Evolutionary conservation across 2,329 filamentous ascomycete genomes (phyloP), one percentile per base, ranked within the genome.

Genomic region (Paecilomyces formosus): DNA sequence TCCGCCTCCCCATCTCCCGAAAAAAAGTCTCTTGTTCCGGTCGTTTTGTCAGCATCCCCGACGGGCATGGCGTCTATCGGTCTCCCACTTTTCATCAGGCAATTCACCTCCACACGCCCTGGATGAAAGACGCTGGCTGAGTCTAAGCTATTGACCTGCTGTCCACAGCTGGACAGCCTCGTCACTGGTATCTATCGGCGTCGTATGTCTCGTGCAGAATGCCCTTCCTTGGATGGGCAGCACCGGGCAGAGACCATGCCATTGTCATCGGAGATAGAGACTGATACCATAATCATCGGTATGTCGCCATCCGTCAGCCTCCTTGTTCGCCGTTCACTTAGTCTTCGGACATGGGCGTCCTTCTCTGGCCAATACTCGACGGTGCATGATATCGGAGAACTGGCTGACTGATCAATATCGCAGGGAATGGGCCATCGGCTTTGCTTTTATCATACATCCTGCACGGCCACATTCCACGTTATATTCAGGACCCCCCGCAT

Each of bases 361-460:
- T 54, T 56, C 53, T 51, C 51, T 55, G 58, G 54, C 58, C 59
- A 61, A 62, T 61, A 31, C 26, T 31, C 26, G 15, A 31, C 13
- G 15, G 22, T 12, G 2, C 28, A 18, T 54, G 51, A 26, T 53
- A 7, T 3, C 15, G 28, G 21, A 13, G 39, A 45, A 45, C 39
- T 12, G 39, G n/a, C 39, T 45, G n/a, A 45, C 39, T 45, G 39
- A 45, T 18, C 35, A 45, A 45, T 6, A 22, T 58, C 51, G 55
- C 62, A 85, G 84, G 84, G 66, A 85, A 84, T 68, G 84, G 84
- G 58, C 84, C 84, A 53, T 83, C 84, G 55, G 81, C 84, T 55
- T 77, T 86, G 72, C 82, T 85, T 63, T 76, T 86, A 35, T 85
- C 82, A 53, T 86, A 83, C 68, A 84, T 86, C 51, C 78, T 86